Evolutionary conservation across 164 flowering plant genomes (phyloP).

Genomic region (Dillenia turbinata): DNA sequence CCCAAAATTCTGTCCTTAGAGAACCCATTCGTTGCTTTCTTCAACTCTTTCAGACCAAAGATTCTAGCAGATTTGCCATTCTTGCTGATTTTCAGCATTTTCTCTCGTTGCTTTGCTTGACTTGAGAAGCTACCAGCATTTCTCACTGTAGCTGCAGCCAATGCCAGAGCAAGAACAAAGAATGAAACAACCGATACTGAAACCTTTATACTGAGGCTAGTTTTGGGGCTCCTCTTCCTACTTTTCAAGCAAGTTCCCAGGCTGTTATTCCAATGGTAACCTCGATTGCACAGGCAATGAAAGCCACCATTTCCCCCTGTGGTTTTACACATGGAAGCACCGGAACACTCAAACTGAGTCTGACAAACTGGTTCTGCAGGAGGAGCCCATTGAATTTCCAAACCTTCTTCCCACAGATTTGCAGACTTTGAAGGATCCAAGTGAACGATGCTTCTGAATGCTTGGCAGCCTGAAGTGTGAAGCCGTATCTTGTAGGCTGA

Average conservation of each 20-base stretch:
- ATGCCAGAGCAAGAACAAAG: constrained; percentile 18
- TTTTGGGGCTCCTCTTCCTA: constrained; percentile 9
- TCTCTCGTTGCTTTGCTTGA: constrained; percentile 36
- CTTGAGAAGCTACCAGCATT: constrained; percentile 17
- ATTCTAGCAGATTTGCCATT: constrained; percentile 40
- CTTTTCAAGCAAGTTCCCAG: constrained; percentile 34
- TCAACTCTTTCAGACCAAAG: constrained; percentile 42
- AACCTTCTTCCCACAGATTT: constrained; percentile 56
- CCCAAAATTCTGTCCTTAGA: constrained; percentile 45
- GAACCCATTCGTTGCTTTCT: constrained; percentile 47
- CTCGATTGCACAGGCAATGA: constrained; percentile 49
- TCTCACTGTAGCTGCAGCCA: constrained; percentile 14
- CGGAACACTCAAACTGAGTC: constrained; percentile 45
- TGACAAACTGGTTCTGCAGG: constrained; percentile 51
- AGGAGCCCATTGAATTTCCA: constrained; percentile 72
- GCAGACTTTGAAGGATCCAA: constrained; percentile 38
- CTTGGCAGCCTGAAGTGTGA: constrained; percentile 55
- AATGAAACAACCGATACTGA: constrained; percentile 24
- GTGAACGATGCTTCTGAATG: constrained; percentile 59
- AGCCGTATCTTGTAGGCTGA: constrained; percentile 70
- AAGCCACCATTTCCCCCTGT: constrained; percentile 16
- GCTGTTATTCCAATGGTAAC: constrained; percentile 40
- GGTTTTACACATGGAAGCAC: constrained; percentile 30
- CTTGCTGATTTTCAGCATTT: constrained; percentile 36
- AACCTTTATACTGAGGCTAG: constrained; percentile 26